Base-by-base conservation (phyloP, 441 rosid species). In the Omphalea diandra region DNA sequence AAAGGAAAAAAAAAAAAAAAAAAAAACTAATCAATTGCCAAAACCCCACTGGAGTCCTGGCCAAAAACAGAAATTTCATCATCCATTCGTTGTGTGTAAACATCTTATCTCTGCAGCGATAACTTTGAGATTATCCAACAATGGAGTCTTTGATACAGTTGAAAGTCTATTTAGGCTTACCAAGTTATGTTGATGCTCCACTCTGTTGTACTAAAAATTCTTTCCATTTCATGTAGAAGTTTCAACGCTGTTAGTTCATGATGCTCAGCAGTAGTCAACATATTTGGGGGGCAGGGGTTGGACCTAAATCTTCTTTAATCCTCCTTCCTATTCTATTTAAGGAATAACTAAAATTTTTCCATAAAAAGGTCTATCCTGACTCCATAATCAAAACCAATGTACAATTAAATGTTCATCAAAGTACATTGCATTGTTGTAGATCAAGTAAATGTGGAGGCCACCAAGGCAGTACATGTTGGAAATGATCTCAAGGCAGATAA, bases 401-500 rank as follows among this genome's bases (percentile, higher is more conserved):
- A 27, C 7, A 5, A 44, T 24, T 52, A 49, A 22, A 43, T 22
- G 7, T 17, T 70, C 35, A 12, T 60, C 27, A n/a, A n/a, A n/a
- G n/a, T n/a, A n/a, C n/a, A n/a, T n/a, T n/a, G n/a, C n/a, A n/a
- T n/a, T n/a, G n/a, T n/a, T n/a, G n/a, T n/a, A 20, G 98, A 86
- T 71, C 80, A 85, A 84, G 73, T 85, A 44, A 67, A 65, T 59
- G 81, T 79, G 57, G 86, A 81, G 73, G 86, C 86, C 69, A 75
- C 73, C 72, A 89, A 78, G 63, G 85, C 84, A 58, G 84, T 93
- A 22, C 97, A 90, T 72, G 81, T 89, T 0, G 97, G 98, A 72
- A 97, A 93, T 73, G 92, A 89, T 79, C 66, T 72, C 70, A 81
- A 78, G 71, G 90, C 97, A 31, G 98, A 93, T 70, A 90, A 81